These are phyloP conservation scores for Trapa incisa DNA, from an alignment of 345 rosid genomes.

Conservation along the genomic window DNA sequence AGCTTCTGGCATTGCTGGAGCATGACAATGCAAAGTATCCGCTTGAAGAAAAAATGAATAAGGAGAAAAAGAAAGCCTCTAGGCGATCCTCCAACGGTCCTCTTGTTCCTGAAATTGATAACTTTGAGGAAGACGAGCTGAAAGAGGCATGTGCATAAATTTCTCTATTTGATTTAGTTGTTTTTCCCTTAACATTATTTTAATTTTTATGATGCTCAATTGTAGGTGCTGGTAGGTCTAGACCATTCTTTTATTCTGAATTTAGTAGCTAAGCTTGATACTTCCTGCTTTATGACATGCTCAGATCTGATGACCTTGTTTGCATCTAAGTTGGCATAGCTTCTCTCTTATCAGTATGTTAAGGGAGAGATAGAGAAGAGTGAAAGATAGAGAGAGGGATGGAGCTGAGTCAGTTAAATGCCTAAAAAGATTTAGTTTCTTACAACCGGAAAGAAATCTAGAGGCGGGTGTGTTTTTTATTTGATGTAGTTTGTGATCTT, in stretches of 20 bases:
- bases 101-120: conserved; percentile 53
- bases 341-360: no score
- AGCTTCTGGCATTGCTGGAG: conserved; percentile 65
- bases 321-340: no score
- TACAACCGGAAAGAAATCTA: not conserved
- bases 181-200: no score
- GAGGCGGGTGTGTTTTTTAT: not conserved
- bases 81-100: conserved; percentile 48
- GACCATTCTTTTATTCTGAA: no score
- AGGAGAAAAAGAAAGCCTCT: conserved; percentile 66
- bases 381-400: no score
- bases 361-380: no score
- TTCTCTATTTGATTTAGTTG: no score
- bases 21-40: conserved; percentile 98
- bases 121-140: conserved; percentile 71
- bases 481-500: not conserved
- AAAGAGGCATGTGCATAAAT: conserved; percentile 36
- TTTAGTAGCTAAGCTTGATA: no score
- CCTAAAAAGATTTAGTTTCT: not conserved
- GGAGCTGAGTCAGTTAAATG: not conserved
- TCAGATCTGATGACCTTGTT: no score
- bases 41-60: conserved; percentile 52
- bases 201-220: no score
- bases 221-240: no score
- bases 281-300: no score